Conservation (phyloP, 2,329 filamentous ascomycete species). For the Pseudogymnoascus sp. region DNA sequence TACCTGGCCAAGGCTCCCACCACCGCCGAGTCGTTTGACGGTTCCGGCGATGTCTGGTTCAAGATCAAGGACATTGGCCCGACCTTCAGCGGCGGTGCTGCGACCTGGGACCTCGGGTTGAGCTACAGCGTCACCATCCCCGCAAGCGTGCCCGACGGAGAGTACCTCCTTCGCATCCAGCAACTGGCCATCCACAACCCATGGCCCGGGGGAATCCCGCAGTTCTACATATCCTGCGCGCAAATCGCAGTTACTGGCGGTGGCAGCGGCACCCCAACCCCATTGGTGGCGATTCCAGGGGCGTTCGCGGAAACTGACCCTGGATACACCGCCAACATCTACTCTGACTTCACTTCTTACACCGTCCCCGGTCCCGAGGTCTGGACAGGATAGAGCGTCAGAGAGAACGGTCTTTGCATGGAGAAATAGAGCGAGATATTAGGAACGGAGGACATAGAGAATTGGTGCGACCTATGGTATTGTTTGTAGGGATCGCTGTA, state of each 20-base stretch:
- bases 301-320: conserved; percentile 7
- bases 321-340: conserved; percentile 15
- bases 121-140: conserved; percentile 24
- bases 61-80: conserved; percentile 30
- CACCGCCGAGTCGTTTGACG: conserved; percentile 27
- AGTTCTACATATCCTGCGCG: conserved; percentile 26
- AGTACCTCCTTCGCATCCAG: conserved; percentile 22
- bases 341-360: conserved; percentile 15
- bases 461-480: not conserved
- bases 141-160: conserved; percentile 17
- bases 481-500: not conserved
- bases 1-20: conserved; percentile 31
- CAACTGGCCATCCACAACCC: conserved; percentile 22
- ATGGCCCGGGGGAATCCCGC: conserved; percentile 12
- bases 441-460: not conserved
- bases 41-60: conserved; percentile 31
- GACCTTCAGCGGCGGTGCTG: conserved; percentile 20
- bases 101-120: conserved; percentile 21
- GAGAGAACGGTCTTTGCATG: not conserved
- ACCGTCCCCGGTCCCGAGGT: conserved; percentile 15
- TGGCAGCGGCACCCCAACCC: not conserved
- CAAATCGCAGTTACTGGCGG: conserved; percentile 22
- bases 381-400: not conserved
- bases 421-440: not conserved
- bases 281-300: conserved; percentile 10